Evolutionary conservation across 202 grass and related monocot genomes (phyloP).

Genomic region (Schoenoplectus tabernaemontani): DNA sequence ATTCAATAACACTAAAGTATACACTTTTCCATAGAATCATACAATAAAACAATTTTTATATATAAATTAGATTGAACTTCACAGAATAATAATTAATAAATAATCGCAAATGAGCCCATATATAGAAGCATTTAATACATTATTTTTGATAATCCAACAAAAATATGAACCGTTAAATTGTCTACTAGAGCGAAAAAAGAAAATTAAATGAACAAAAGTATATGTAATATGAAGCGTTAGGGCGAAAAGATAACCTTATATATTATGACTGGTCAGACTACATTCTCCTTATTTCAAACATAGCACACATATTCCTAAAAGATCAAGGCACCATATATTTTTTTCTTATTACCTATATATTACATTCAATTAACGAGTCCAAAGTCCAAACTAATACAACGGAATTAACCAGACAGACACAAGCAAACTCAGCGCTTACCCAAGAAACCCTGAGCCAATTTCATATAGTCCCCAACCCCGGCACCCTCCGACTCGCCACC

Average conservation of each 20-base stretch:
- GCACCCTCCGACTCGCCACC: constrained; percentile 16
- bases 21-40: no score
- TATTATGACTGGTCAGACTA: neutral
- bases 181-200: no score
- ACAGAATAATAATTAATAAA: no score
- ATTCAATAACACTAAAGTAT: no score
- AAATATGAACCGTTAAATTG: no score
- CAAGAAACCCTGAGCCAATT: constrained; percentile 36
- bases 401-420: no score
- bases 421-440: constrained; percentile 20
- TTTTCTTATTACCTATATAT: neutral
- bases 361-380: constrained; percentile 7
- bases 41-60: no score
- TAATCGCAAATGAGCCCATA: no score
- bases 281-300: neutral
- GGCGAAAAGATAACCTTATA: neutral
- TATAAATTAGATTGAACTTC: no score
- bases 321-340: neutral
- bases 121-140: no score
- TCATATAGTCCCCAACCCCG: constrained; percentile 61
- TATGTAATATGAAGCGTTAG: no score
- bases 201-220: neutral
- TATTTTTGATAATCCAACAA: neutral
- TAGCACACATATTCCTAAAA: neutral
- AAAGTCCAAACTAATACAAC: neutral